phyloP scores from a whole-genome alignment of 2,329 filamentous ascomycete species.

The Exophiala mesophila region DNA sequence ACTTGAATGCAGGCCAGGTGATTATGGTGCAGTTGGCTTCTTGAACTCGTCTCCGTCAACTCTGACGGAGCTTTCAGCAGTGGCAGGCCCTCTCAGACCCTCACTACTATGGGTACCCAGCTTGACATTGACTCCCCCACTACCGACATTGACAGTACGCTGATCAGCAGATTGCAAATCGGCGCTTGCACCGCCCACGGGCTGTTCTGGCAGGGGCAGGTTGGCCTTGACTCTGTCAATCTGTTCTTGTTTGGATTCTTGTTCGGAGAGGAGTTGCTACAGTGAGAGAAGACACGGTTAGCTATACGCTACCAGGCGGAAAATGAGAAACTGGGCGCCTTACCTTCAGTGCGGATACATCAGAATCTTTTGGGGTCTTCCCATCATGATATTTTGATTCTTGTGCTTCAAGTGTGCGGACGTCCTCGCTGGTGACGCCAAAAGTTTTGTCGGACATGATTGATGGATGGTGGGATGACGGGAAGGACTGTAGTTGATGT shows the following conservation, averaged over 20 bases:
- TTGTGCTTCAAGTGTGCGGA: slow-evolving; percentile 45
- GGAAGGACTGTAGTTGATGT: too few relatives aligned
- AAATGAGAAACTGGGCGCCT: slow-evolving; percentile 7
- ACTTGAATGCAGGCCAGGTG: too few relatives aligned
- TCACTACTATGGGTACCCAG: slow-evolving; percentile 45
- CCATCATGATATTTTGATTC: slow-evolving; percentile 38
- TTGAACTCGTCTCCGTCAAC: slow-evolving; percentile 49
- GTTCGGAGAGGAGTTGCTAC: slow-evolving; percentile 34
- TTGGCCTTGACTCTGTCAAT: slow-evolving; percentile 66
- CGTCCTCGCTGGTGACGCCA: slow-evolving; percentile 46
- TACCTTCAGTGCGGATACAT: slow-evolving; percentile 46
- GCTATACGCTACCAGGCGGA: too few relatives aligned
- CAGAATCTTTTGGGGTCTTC: slow-evolving; percentile 40
- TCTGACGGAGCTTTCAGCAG: slow-evolving; percentile 51
- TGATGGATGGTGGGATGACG: too few relatives aligned
- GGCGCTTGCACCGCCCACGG: slow-evolving; percentile 57
- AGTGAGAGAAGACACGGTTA: too few relatives aligned
- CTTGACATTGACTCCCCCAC: slow-evolving; percentile 50
- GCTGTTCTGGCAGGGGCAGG: slow-evolving; percentile 73
- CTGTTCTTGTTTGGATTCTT: slow-evolving; percentile 54
- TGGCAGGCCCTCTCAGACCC: slow-evolving; percentile 57
- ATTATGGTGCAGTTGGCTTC: slow-evolving; percentile 44
- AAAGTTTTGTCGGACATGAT: slow-evolving; percentile 36
- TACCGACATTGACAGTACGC: slow-evolving; percentile 64
- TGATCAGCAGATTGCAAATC: slow-evolving; percentile 73